phyloP scores from a whole-genome alignment of 2,329 filamentous ascomycete genomes.

The Sarocladiaceae sp. region DNA sequence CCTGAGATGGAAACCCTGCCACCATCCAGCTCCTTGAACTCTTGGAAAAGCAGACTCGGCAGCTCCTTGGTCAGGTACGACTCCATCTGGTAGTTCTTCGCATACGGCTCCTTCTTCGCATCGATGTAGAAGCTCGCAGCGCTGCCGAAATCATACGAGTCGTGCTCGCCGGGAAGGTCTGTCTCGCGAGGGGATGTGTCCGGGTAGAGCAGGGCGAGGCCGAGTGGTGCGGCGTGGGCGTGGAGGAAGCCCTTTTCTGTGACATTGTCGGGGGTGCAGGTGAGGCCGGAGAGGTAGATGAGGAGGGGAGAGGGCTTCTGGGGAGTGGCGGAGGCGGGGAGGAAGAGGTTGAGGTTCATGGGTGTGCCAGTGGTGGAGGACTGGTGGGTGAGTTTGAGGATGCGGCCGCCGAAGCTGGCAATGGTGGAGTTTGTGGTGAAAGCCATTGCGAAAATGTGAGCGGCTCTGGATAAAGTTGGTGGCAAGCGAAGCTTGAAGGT shows the following conservation, averaged over 20 bases:
- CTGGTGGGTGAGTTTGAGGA: slow-evolving; percentile 87
- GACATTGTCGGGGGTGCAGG: slow-evolving; percentile 86
- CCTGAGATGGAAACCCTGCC: slow-evolving; percentile 76
- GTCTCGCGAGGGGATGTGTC: slow-evolving; percentile 90
- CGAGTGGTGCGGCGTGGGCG: slow-evolving; percentile 67
- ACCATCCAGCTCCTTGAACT: slow-evolving; percentile 65
- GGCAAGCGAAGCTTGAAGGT: not conserved
- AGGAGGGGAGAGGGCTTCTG: slow-evolving; percentile 65
- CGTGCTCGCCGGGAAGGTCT: slow-evolving; percentile 75
- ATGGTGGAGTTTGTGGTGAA: slow-evolving; percentile 89
- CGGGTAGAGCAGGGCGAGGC: slow-evolving; percentile 89
- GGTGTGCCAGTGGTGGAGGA: slow-evolving; percentile 73
- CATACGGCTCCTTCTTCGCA: slow-evolving; percentile 69
- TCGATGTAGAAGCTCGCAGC: slow-evolving; percentile 95
- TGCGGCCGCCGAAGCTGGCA: slow-evolving; percentile 85
- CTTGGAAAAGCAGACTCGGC: slow-evolving; percentile 65
- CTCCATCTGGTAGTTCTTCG: slow-evolving; percentile 86
- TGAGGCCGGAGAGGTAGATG: slow-evolving; percentile 89
- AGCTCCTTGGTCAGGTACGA: slow-evolving; percentile 85
- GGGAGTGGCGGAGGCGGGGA: slow-evolving; percentile 64
- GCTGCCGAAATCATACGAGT: slow-evolving; percentile 83
- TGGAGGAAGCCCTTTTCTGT: slow-evolving; percentile 88
- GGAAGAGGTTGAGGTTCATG: slow-evolving; percentile 89
- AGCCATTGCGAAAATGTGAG: slow-evolving; percentile 47
- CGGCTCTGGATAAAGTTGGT: not conserved